A percentile compares a stretch with the other conserved stretches of the same genome.
Conservation (phyloP, 2,329 filamentous ascomycete species). For the Teratosphaeriaceae sp. region DNA sequence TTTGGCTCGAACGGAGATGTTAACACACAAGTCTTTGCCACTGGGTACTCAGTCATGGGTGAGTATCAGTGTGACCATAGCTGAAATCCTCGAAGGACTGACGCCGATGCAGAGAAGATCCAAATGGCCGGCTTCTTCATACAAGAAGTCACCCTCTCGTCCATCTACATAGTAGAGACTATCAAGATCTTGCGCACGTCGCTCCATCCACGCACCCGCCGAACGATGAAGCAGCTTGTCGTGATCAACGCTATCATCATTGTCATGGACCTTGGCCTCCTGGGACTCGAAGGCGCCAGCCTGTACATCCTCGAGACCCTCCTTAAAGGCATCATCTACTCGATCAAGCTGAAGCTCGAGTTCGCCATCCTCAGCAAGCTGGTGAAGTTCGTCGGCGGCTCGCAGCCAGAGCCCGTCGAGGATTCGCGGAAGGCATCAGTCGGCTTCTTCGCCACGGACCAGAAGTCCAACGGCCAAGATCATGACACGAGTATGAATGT, state of each 20-base stretch:
- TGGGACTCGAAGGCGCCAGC: constrained; percentile 28
- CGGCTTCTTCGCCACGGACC: constrained; percentile 13
- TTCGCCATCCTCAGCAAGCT: constrained; percentile 26
- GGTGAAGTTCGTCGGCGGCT: constrained; percentile 21
- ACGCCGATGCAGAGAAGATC: too few relatives aligned
- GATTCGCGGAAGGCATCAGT: constrained; percentile 15
- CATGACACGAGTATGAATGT: constrained; percentile 6
- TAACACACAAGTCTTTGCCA: constrained; percentile 26
- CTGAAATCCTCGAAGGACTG: too few relatives aligned
- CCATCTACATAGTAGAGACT: constrained; percentile 26
- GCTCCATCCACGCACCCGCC: constrained; percentile 15
- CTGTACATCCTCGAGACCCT: constrained; percentile 30
- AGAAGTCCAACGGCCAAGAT: constrained; percentile 3
- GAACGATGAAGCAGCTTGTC: constrained; percentile 30
- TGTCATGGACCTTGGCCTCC: constrained; percentile 29
- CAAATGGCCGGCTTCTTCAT: constrained; percentile 39
- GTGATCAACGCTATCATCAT: constrained; percentile 34
- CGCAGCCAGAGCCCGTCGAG: constrained; percentile 4
- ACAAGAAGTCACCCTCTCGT: constrained; percentile 31
- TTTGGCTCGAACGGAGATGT: constrained; percentile 41
- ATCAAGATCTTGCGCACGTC: constrained; percentile 17
- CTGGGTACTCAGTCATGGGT: constrained; percentile 10
- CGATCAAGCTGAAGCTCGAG: constrained; percentile 30
- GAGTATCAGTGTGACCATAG: too few relatives aligned
- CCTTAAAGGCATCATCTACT: constrained; percentile 32